Evolutionary conservation across 495 filamentous ascomycete species (phyloP), one percentile per base, ranked within the genome.

Genomic region (Hypomontagnella submonticulosa): DNA sequence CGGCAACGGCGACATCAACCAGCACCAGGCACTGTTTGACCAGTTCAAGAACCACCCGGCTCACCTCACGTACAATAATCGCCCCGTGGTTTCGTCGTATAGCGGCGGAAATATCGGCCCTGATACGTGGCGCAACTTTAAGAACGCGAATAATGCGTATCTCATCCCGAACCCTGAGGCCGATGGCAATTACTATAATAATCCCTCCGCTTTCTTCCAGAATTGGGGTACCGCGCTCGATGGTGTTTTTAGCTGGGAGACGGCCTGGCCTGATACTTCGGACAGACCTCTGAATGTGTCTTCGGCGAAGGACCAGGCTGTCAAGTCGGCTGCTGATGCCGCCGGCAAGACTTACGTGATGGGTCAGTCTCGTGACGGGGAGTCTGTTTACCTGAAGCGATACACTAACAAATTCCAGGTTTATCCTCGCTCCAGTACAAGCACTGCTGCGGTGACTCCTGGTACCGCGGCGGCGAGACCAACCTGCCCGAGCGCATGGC

Each of bases 391-490:
- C 10, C 7, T 34, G 34, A 13, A 19, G 32, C 15, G 13, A 4
- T 2, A 57, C n/a, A n/a, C 32, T 66, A 42, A 70, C 49, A 13
- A 16, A n/a, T 38, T 42, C 4, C 32, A 73, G 60, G 61, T 61
- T 52, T 71, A 23, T 62, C 64, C 38, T 27, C 62, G 0, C 63
- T 81, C 0, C 79, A 83, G 43, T 83, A 76, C 67, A 82, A 83
- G 46, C 73, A 80, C 54, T 67, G 74, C 38, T 55, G 67, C 20
- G 58, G 70, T 27, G 64, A 67, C 30, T 60, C 62, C n/a, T 77
- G 74, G 71, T 83, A 83, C 64, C 77, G 80, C 4, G 61, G 67
- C 5, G 80, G 80, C 53, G 79, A 77, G 48, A 67, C 69, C 49
- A 81, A 76, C 42, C 65, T 82, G 32, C 79, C 58, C 32, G 68